These are phyloP conservation scores for Pyrenophora graminea DNA, from an alignment of 2,329 filamentous ascomycete species.

Conservation along the genomic window DNA sequence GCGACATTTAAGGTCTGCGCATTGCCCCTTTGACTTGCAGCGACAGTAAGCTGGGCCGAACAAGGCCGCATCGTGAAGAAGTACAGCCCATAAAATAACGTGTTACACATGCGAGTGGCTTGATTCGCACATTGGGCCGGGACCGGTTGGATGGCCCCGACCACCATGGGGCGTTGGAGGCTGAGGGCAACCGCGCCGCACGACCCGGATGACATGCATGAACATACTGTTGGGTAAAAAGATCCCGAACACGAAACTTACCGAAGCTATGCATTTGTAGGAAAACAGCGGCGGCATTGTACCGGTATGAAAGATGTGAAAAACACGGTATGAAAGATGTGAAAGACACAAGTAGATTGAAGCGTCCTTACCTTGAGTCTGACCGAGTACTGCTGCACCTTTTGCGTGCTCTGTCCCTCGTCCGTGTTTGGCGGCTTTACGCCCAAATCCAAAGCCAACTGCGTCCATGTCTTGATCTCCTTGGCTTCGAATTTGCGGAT, in stretches of 20 bases:
- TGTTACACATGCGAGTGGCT: slow-evolving; percentile 4
- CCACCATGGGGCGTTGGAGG: slow-evolving; percentile 9
- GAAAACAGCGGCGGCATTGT: not conserved
- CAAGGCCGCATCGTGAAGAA: not conserved
- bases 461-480: slow-evolving; percentile 91
- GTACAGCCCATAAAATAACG: not conserved
- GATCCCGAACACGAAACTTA: not conserved
- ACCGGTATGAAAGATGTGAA: not conserved
- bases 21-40: slow-evolving; percentile 2
- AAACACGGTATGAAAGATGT: not conserved
- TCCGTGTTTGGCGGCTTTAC: slow-evolving; percentile 81
- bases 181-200: slow-evolving; percentile 8
- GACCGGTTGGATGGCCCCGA: slow-evolving; percentile 6
- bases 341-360: not conserved
- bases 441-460: slow-evolving; percentile 82
- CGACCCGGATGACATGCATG: slow-evolving; percentile 13
- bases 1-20: not conserved
- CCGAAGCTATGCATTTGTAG: not conserved
- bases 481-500: slow-evolving; percentile 78
- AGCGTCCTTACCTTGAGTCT: slow-evolving; percentile 71
- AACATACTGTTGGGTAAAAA: slow-evolving; percentile 1
- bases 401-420: slow-evolving; percentile 87
- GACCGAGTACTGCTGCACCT: slow-evolving; percentile 93
- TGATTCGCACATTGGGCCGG: slow-evolving; percentile 4
- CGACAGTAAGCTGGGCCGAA: not conserved